Conservation (phyloP, 768 basidiomycete species). For the Cyclocybe aegerita region DNA sequence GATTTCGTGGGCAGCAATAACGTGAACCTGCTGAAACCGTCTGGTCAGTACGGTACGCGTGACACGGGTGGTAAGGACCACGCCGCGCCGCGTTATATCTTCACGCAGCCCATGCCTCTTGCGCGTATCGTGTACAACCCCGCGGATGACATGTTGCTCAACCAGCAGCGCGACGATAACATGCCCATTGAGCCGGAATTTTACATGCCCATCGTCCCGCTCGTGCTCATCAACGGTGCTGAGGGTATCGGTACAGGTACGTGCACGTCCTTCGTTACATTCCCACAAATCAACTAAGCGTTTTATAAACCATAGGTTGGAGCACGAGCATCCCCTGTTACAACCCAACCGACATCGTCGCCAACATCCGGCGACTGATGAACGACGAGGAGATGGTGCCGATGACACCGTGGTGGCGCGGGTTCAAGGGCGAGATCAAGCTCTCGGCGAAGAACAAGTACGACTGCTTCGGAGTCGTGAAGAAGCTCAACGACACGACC, state of each 20-base stretch:
- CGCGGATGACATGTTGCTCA: constrained; percentile 83
- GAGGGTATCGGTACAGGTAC: constrained; percentile 97
- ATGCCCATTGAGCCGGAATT: constrained; percentile 88
- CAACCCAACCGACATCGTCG: constrained; percentile 89
- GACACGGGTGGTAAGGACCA: constrained; percentile 94
- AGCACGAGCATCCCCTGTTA: constrained; percentile 90
- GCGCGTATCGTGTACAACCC: constrained; percentile 79
- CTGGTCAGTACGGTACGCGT: constrained; percentile 96
- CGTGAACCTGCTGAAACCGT: constrained; percentile 81
- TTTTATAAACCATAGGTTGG: constrained; percentile 67
- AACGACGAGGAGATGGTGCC: constrained; percentile 75
- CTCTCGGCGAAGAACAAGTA: constrained; percentile 82
- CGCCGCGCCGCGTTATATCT: constrained; percentile 95
- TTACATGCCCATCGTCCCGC: constrained; percentile 88
- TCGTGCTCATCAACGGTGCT: constrained; percentile 89
- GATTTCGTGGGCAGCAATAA: constrained; percentile 96
- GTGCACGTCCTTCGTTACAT: constrained; percentile 13
- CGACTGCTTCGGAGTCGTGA: constrained; percentile 71
- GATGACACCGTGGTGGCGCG: constrained; percentile 98
- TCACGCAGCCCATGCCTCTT: constrained; percentile 74
- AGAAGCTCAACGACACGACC: constrained; percentile 82
- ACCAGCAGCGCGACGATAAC: constrained; percentile 84
- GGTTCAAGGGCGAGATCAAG: constrained; percentile 88
- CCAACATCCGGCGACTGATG: constrained; percentile 86
- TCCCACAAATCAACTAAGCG: neutral